Percentiles rank a stretch among this genome's conserved stretches.
Conservation (phyloP, 345 rosid genomes). For the Dovyalis caffra region DNA sequence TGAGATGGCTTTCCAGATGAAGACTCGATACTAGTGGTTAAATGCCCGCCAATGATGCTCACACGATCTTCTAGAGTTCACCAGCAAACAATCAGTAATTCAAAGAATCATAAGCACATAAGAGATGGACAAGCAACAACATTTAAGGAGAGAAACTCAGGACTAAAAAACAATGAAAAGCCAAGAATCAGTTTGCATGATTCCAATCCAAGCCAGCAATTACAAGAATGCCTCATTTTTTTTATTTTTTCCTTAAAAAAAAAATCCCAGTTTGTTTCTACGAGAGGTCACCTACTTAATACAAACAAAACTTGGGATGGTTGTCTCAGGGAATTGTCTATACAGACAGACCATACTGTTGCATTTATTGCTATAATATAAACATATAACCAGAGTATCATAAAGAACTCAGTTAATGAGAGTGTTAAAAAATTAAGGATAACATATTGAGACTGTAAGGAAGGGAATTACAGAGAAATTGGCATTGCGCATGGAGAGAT, state of each 20-base stretch:
- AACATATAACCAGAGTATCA: too few species aligned
- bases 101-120: neutral
- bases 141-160: neutral
- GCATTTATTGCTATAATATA: neutral
- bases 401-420: too few species aligned
- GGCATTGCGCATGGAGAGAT: too few species aligned
- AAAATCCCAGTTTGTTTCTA: too few species aligned
- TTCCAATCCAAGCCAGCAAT: neutral
- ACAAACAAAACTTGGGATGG: neutral
- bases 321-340: neutral
- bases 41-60: slow-evolving; percentile 69
- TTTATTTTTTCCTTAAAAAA: too few species aligned
- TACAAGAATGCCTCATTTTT: neutral
- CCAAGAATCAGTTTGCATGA: neutral
- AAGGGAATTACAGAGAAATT: too few species aligned
- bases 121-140: neutral
- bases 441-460: too few species aligned
- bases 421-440: too few species aligned
- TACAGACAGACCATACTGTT: neutral
- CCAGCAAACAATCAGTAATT: neutral
- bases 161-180: neutral
- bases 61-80: slow-evolving; percentile 61
- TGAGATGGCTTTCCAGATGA: slow-evolving; percentile 36
- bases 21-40: slow-evolving; percentile 46
- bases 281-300: neutral